Evolutionary conservation across 345 rosid species (phyloP), one percentile per base, ranked within the genome.

Genomic region (Citrus cavaleriei): DNA sequence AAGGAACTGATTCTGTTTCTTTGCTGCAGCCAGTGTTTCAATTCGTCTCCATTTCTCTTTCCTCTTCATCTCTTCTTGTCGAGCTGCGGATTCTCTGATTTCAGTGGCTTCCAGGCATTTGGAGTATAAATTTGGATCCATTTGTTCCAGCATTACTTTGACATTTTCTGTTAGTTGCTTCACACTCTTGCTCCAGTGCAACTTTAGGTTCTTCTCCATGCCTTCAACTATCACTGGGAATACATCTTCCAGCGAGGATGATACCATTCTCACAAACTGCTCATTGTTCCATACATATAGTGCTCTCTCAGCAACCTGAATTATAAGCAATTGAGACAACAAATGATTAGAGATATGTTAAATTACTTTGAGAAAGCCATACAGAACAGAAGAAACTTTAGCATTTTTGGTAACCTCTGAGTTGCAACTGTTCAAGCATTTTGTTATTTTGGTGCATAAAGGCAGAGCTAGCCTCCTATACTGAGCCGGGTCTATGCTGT

Each of bases 101-200:
- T 64, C 74, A 22, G 82, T 76, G 35, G 83, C 88, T 60, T 74
- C 63, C 9, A 85, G 62, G 81, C 91, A 82, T 35, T 75, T 82
- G 21, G 77, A 12, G 81, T 87, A 86, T 51, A 90, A 58, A 60
- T 19, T 25, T 32, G 89, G 90, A 77, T 85, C 89, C 85, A 83
- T 88, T 55, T 83, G 88, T 72, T 89, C 86, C 24, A 92, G 82
- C 91, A 92, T 86, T 28, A 24, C 57, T 83, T 89, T 87, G 3
- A 89, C 89, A 55, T 83, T 87, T 55, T 86, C 87, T 24, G 92
- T 90, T 70, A 90, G 68, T 77, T 90, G 93, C 77, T 86, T 83
- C 30, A 92, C 90, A 42, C 88, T 87, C n/a, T 78, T 78, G 86
- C 89, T 91, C 95, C 93, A 91, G 24, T 90, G 93, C 81, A 72